Conservation (phyloP, 352 stramenopile genomes). For the Peronospora tabacina region DNA sequence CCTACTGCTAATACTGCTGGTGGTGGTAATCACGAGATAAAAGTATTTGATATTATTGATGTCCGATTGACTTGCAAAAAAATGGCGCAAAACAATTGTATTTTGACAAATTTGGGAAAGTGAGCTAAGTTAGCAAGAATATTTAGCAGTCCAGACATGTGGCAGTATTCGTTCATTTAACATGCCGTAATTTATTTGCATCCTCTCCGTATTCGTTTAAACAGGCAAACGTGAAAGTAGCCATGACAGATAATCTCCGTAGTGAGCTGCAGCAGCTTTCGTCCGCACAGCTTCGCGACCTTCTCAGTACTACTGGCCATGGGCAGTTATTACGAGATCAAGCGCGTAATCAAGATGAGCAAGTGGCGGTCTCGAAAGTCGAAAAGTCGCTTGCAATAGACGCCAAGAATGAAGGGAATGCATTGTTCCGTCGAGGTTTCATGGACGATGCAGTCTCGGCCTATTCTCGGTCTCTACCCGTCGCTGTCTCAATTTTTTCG, state of each 20-base stretch:
- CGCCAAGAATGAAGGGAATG: constrained; percentile 49
- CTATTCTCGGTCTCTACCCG: constrained; percentile 36
- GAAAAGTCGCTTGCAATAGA: constrained; percentile 27
- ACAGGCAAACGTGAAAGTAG: too few relatives aligned
- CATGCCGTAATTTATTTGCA: too few relatives aligned
- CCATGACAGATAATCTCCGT: constrained; percentile 18
- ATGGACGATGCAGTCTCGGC: constrained; percentile 32
- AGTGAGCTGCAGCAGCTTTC: constrained; percentile 33
- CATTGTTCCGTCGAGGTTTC: constrained; percentile 34
- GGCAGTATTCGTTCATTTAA: too few relatives aligned
- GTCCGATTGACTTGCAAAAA: too few relatives aligned
- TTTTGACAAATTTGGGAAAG: too few relatives aligned
- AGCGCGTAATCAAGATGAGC: neutral
- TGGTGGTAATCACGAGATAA: too few relatives aligned
- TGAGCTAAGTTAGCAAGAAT: too few relatives aligned
- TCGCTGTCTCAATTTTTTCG: neutral
- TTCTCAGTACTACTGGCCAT: constrained; percentile 32
- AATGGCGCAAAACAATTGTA: too few relatives aligned
- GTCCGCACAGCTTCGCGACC: constrained; percentile 20
- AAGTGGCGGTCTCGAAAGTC: neutral
- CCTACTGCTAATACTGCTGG: too few relatives aligned
- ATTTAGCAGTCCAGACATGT: too few relatives aligned
- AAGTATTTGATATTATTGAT: too few relatives aligned
- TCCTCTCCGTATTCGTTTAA: too few relatives aligned
- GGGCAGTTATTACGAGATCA: constrained; percentile 12